These are phyloP conservation scores for Piper betle DNA, from an alignment of 164 flowering plant species.

Conservation along the genomic window DNA sequence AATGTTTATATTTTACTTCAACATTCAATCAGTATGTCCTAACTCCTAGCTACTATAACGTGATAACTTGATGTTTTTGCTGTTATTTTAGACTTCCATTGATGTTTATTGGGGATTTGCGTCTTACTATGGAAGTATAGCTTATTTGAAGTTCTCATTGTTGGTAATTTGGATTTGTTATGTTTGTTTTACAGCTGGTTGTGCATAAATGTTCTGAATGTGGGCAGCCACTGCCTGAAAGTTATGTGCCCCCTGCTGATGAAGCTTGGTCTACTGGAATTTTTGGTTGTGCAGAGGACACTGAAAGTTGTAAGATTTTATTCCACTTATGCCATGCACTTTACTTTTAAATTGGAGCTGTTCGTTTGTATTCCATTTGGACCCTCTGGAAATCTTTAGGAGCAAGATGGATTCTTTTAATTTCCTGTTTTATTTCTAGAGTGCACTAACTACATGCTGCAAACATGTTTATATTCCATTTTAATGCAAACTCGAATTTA, in stretches of 20 bases:
- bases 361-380: background rate
- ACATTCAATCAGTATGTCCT: no score
- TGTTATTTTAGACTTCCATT: no score
- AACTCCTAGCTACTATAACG: background rate
- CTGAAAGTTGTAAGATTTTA: conserved; percentile 51
- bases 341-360: no score
- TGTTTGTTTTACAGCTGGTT: conserved; percentile 27
- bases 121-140: background rate
- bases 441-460: no score
- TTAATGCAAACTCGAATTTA: no score
- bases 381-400: background rate
- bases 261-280: conserved; percentile 88
- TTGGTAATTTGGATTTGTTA: background rate
- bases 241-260: conserved; percentile 70
- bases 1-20: no score
- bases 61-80: background rate
- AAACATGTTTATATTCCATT: no score
- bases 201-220: conserved; percentile 61
- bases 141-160: background rate
- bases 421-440: no score
- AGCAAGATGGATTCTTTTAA: background rate
- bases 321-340: background rate
- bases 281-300: conserved; percentile 70
- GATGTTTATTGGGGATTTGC: background rate
- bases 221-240: conserved; percentile 67